Base-by-base conservation (phyloP, 441 rosid species). In the Capsella rubella region DNA sequence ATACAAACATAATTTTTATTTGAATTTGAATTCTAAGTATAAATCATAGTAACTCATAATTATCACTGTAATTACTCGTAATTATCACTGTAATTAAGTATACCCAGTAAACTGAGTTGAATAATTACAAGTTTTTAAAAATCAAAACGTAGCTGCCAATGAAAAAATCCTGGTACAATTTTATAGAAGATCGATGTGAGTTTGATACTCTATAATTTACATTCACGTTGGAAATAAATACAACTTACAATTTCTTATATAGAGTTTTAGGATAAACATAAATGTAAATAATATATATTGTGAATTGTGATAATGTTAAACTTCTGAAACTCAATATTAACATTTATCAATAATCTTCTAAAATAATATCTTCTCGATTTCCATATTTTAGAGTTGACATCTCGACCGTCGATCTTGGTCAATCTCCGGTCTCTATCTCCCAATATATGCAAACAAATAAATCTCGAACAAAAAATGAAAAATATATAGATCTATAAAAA, bases 1-100 rank as follows among this genome's bases (percentile, higher is more conserved):
- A 45, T 72, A 34, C 21, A 55, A 46, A 65, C 66, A 31, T 29
- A 5, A 47, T 49, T 56, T 21, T 73, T 32, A n/a, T 49, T 47
- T 42, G 49, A 21, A 58, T 35, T 47, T 18, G 25, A 29, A 40
- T 10, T 8, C 32, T 58, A 21, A 21, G 25, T 21, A 12, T 29
- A 4, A 51, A 50, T 52, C 21, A 52, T 21, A 21, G 25, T 21
- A 21, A 21, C 25, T 31, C 15, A 21, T 59, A 37, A 10, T 18
- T 15, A 71, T 55, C 32, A 68, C 31, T 55, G 21, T 43, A 6
- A 13, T 21, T 21, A 21, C 18, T 31, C 15, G 35, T 59, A 37
- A 10, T 18, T 15, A 71, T 55, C 32, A 68, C 31, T 55, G 21
- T 43, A 6, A 13, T 21, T 21, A 21, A 21, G 25, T 21, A 21